Evolutionary conservation across 768 basidiomycete species (phyloP).

Genomic region (Arthromyces matolae): DNA sequence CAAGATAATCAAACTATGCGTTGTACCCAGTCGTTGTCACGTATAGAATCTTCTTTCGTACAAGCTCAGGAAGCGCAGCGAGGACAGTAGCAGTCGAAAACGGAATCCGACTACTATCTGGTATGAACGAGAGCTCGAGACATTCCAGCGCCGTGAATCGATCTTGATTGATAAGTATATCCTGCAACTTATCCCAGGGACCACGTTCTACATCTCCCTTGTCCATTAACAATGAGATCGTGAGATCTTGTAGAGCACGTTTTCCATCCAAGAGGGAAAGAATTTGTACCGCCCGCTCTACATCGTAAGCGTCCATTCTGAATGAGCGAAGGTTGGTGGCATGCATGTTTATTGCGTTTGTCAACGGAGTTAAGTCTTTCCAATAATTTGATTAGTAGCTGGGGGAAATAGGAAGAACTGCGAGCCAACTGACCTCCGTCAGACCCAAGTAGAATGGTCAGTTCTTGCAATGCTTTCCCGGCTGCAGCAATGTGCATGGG

Average conservation of each 20-base stretch:
- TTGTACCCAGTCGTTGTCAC: not conserved
- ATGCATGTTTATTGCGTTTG: constrained; percentile 1
- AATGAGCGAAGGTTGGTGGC: constrained; percentile 5
- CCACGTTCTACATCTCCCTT: not conserved
- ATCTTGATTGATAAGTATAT: not conserved
- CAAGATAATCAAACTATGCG: not conserved
- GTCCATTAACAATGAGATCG: not conserved
- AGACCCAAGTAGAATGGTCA: not conserved
- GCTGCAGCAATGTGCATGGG: constrained; percentile 1
- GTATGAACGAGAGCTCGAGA: constrained; percentile 1
- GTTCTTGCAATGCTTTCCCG: constrained; percentile 4
- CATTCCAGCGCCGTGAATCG: constrained; percentile 5
- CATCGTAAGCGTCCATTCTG: not conserved
- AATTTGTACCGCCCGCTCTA: not conserved
- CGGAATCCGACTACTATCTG: not conserved
- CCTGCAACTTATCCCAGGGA: constrained; percentile 6
- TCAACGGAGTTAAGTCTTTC: constrained; percentile 4
- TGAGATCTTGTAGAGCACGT: not conserved
- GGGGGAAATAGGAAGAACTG: not conserved
- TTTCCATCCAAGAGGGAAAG: constrained; percentile 3
- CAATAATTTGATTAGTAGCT: not conserved
- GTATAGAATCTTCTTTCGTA: constrained; percentile 7
- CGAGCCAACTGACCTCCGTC: constrained; percentile 1
- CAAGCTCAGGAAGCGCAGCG: constrained; percentile 2
- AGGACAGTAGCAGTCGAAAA: not conserved